Percentiles rank a stretch among this genome's conserved stretches.
phyloP scores from a whole-genome alignment of 1,139 yeast species.

The Kodamaea plutei region DNA sequence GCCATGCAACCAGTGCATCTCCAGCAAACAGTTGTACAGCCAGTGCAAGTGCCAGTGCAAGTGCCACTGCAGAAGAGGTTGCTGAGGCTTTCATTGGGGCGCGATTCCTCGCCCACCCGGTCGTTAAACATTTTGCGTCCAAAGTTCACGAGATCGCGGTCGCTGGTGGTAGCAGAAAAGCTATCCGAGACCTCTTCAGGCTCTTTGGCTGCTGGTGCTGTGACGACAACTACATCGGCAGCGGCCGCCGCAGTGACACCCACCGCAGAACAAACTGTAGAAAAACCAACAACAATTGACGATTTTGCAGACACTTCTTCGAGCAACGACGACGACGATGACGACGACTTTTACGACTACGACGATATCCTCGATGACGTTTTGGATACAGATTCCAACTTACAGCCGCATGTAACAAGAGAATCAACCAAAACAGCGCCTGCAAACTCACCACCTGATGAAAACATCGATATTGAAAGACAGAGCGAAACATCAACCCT shows the following conservation, averaged over 20 bases:
- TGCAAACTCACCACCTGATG: background rate
- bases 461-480: background rate
- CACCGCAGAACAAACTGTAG: slow-evolving; percentile 16
- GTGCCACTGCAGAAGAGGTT: slow-evolving; percentile 5
- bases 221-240: too few relatives aligned
- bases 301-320: slow-evolving; percentile 44
- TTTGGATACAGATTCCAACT: background rate
- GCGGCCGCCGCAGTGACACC: too few relatives aligned
- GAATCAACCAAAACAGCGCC: background rate
- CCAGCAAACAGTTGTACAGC: slow-evolving; percentile 1
- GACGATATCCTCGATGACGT: slow-evolving; percentile 2
- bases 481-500: slow-evolving; percentile 1
- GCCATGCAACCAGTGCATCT: too few relatives aligned
- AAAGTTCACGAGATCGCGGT: slow-evolving; percentile 19
- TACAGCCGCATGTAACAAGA: background rate
- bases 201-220: too few relatives aligned
- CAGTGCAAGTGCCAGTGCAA: too few relatives aligned
- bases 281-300: slow-evolving; percentile 23
- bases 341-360: slow-evolving; percentile 4
- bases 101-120: slow-evolving; percentile 9
- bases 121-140: slow-evolving; percentile 18
- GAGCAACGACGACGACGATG: slow-evolving; percentile 13
- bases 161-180: slow-evolving; percentile 16
- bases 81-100: slow-evolving; percentile 8
- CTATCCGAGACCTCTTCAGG: too few relatives aligned